Percentiles rank a stretch among this genome's conserved stretches.
These are phyloP conservation scores for Gossypium bickii DNA, from an alignment of 345 rosid species.

Conservation along the genomic window DNA sequence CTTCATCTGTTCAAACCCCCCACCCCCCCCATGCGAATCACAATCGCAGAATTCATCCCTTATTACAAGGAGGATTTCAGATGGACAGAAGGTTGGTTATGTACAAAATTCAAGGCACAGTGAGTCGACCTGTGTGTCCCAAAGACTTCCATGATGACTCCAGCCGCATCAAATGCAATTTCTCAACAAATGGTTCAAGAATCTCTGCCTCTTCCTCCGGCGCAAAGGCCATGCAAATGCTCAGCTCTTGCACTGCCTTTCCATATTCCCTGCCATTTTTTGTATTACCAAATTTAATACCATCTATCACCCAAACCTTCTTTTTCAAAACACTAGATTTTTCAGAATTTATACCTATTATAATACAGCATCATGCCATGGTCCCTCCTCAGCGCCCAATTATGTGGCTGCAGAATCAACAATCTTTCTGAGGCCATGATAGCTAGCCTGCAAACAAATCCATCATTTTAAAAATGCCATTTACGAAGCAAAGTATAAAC, in stretches of 20 bases:
- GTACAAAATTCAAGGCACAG: conserved; percentile 40
- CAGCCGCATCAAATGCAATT: conserved; percentile 71
- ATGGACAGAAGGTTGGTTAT: conserved; percentile 4
- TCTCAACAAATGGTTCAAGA: conserved; percentile 70
- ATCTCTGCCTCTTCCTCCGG: conserved; percentile 67
- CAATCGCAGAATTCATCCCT: not conserved
- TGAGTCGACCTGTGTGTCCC: conserved; percentile 53
- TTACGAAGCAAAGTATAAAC: conserved; percentile 1
- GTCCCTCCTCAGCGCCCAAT: conserved; percentile 82
- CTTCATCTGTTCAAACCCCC: not conserved
- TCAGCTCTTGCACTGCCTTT: conserved; percentile 84
- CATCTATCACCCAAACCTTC: not conserved
- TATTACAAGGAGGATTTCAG: not conserved
- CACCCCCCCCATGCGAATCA: not conserved
- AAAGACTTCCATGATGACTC: conserved; percentile 62
- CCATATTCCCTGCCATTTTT: conserved; percentile 51
- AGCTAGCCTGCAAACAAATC: conserved; percentile 52
- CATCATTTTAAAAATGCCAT: not conserved
- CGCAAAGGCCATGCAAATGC: conserved; percentile 89
- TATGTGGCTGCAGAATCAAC: conserved; percentile 80
- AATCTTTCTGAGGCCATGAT: conserved; percentile 84
- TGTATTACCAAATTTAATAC: not conserved
- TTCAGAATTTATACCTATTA: conserved; percentile 38
- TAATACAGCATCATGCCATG: conserved; percentile 91
- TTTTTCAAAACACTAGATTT: not conserved